These are phyloP conservation scores for Sphaerulina musiva DNA, from an alignment of 2,329 filamentous ascomycete genomes.

Conservation along the genomic window DNA sequence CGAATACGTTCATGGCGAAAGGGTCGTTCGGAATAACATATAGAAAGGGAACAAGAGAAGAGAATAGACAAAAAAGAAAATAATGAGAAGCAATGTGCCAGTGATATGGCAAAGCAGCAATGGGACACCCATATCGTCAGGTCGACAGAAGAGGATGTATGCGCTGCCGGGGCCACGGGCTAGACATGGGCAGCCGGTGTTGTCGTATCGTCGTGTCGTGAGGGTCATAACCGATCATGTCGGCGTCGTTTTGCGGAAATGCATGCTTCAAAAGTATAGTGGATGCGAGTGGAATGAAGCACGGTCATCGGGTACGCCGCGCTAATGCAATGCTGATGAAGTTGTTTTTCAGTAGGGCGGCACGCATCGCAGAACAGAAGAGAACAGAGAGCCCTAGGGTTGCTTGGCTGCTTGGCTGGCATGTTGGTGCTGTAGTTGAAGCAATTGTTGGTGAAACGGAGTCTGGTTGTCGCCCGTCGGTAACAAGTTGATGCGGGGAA, in stretches of 20 bases:
- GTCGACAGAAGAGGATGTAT: constrained; percentile 18
- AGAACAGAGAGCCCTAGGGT: background rate
- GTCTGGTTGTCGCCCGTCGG: constrained; percentile 25
- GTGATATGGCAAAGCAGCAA: background rate
- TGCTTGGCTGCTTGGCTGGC: constrained; percentile 11
- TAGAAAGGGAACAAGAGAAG: constrained; percentile 12
- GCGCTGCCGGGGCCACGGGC: constrained; percentile 16
- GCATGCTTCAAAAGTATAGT: constrained; percentile 14
- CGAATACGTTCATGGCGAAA: constrained; percentile 4
- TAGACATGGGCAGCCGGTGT: constrained; percentile 12
- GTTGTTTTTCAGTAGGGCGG: constrained; percentile 6
- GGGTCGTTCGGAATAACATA: constrained; percentile 4
- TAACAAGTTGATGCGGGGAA: constrained; percentile 38
- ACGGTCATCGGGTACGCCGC: constrained; percentile 5
- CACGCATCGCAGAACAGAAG: background rate
- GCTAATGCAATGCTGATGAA: constrained; percentile 14
- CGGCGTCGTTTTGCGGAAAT: constrained; percentile 17
- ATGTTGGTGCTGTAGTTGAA: constrained; percentile 26
- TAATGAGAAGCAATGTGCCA: constrained; percentile 1
- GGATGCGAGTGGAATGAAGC: constrained; percentile 12
- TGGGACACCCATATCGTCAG: constrained; percentile 3
- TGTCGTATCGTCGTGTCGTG: constrained; percentile 24
- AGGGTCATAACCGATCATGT: constrained; percentile 17
- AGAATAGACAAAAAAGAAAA: background rate
- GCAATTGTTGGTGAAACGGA: constrained; percentile 30